A percentile compares a stretch with the other conserved stretches of the same genome.
Evolutionary conservation across 805 yeast species (phyloP).

Genomic region (Nakazawaea ambrosiae): DNA sequence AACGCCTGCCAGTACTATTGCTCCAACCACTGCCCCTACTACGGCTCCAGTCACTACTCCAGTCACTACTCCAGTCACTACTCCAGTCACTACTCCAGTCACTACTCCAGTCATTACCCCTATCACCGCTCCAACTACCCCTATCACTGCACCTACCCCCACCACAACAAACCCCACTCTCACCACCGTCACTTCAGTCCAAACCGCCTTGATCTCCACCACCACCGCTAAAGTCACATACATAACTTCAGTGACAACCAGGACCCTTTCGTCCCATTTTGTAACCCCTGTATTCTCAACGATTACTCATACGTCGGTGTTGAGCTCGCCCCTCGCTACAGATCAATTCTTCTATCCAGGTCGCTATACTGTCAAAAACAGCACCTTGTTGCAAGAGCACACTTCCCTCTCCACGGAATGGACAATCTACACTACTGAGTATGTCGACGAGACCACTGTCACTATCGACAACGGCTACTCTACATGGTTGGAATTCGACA

Average conservation of each 20-base stretch:
- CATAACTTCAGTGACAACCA: slow-evolving; percentile 1
- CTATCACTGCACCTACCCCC: background rate
- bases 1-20: slow-evolving; percentile 12
- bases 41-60: too few species aligned
- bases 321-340: slow-evolving; percentile 1
- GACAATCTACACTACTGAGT: background rate
- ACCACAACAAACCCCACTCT: background rate
- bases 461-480: too few species aligned
- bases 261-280: background rate
- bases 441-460: too few species aligned
- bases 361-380: background rate
- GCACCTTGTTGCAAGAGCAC: too few species aligned
- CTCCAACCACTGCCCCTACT: slow-evolving; percentile 11
- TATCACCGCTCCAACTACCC: background rate
- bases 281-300: background rate
- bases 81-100: too few species aligned
- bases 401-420: background rate
- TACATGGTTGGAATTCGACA: background rate
- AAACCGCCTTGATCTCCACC: background rate
- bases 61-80: too few species aligned
- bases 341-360: background rate
- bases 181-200: slow-evolving; percentile 2
- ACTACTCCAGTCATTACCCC: too few species aligned
- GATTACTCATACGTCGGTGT: background rate
- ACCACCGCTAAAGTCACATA: slow-evolving; percentile 2